Conservation (phyloP, 495 filamentous ascomycete species). For the Neurospora tetrasperma region DNA sequence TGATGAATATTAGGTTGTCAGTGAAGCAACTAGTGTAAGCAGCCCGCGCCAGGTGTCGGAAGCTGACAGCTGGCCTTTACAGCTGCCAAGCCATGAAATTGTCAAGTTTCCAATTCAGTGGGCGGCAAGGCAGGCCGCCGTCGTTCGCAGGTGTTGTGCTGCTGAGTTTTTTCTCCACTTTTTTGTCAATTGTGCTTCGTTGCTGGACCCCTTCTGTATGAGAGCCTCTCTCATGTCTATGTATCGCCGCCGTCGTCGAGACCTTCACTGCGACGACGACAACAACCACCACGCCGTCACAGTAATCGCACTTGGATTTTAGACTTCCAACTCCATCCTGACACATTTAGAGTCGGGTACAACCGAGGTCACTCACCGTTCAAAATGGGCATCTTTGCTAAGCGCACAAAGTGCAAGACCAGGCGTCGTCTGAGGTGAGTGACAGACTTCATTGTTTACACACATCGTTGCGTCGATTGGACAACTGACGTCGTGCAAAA, state of each 20-base stretch:
- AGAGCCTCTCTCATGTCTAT: background rate
- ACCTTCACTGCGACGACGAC: background rate
- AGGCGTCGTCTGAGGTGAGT: slow-evolving; percentile 39
- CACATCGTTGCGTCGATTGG: background rate
- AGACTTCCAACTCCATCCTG: background rate
- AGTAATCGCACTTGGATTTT: background rate
- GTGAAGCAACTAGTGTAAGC: background rate
- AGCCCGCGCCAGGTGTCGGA: background rate
- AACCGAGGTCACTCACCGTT: background rate
- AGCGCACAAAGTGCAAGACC: slow-evolving; percentile 51
- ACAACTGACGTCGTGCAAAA: slow-evolving; percentile 2
- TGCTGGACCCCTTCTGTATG: background rate
- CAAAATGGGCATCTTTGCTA: slow-evolving; percentile 43
- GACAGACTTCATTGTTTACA: background rate
- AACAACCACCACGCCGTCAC: background rate
- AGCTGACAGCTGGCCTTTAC: background rate
- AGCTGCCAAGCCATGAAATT: background rate
- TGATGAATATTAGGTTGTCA: background rate
- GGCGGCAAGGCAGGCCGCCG: background rate
- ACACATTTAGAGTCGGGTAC: background rate
- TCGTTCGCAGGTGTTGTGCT: background rate
- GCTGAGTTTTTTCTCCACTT: slow-evolving; percentile 1
- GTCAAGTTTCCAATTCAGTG: background rate
- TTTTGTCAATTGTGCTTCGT: background rate
- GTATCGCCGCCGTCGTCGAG: background rate